Evolutionary conservation across 2,329 filamentous ascomycete species (phyloP), one percentile per base, ranked within the genome.

Genomic region (Rugonectria rugulosa): DNA sequence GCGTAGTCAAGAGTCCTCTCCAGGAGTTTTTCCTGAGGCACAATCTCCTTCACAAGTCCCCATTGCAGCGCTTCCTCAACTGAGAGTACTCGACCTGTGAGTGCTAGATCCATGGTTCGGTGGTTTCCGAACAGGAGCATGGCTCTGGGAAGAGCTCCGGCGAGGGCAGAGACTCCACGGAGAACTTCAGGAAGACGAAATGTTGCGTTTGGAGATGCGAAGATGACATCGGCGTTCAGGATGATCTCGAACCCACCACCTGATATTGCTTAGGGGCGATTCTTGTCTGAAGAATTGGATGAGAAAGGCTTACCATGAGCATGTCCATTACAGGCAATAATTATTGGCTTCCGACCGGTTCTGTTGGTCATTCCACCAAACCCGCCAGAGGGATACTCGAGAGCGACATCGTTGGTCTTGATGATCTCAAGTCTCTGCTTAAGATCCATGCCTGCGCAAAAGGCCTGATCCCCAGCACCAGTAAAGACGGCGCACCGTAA

Each of bases 171-270:
- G 3, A 87, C 82, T 3, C 85, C 85, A 21, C 83, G 77, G 27
- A 81, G 78, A 7, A 83, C 81, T 67, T 87, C 85, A 0, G 84
- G 84, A 0, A 87, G 72, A 4, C 79, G 75, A 59, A 88, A 86
- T 4, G 74, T 77, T 0, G 83, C 83, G 23, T 72, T 75, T 0
- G 75, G 70, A 0, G 80, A 77, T 4, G 83, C 82, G 24, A 87
- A 72, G n/a, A 85, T 79, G 37, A 88, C 75, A 68, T 88, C 85
- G 59, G 76, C 77, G 65, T 86, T 74, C 15, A 74, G 57, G 3
- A 70, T 60, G 6, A 72, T 68, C 46, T 72, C 70, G 55, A 71
- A 69, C 0, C 70, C 70, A 23, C 70, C 69, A n/a, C 66, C 67
- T 69, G n/a, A 20, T n/a, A 15, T 27, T 11, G 6, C 20, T 32